Evolutionary conservation across 2,329 filamentous ascomycete genomes (phyloP).

Genomic region (Fusarium veterinarium): DNA sequence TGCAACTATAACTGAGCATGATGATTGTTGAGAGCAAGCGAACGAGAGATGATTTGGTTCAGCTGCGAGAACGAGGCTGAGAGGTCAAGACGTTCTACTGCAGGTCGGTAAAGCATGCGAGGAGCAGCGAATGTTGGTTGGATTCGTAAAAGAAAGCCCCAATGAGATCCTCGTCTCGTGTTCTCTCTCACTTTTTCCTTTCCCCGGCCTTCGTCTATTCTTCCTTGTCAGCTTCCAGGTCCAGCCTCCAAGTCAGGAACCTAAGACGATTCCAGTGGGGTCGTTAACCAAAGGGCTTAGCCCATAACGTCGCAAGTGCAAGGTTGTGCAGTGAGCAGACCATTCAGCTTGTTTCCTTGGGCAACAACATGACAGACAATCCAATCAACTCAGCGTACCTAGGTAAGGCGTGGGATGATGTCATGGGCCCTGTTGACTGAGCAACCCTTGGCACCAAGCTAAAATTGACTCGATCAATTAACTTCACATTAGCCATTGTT

Average conservation of each 20-base stretch:
- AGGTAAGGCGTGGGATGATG: conserved; percentile 39
- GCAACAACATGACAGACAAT: conserved; percentile 27
- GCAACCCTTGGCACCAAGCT: conserved; percentile 38
- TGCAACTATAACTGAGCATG: conserved; percentile 37
- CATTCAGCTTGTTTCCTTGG: conserved; percentile 20
- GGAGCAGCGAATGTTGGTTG: background rate
- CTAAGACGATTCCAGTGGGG: conserved; percentile 38
- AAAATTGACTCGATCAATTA: background rate
- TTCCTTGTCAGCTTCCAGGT: conserved; percentile 16
- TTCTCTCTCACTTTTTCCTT: conserved; percentile 1
- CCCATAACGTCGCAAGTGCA: conserved; percentile 29
- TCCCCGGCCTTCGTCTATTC: background rate
- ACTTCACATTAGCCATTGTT: background rate
- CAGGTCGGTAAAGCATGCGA: conserved; percentile 28
- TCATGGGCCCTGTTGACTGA: conserved; percentile 47
- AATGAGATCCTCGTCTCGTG: conserved; percentile 3
- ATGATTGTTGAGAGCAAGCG: conserved; percentile 12
- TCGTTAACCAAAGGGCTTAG: conserved; percentile 9
- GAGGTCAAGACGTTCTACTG: conserved; percentile 22
- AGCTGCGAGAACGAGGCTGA: conserved; percentile 5
- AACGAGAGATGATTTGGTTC: conserved; percentile 14
- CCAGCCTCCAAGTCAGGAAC: conserved; percentile 31
- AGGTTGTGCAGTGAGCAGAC: conserved; percentile 31
- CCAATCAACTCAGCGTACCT: conserved; percentile 11
- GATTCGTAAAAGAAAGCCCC: conserved; percentile 9